Conservation (phyloP, 768 basidiomycete genomes). For the Scleroderma bovista region DNA sequence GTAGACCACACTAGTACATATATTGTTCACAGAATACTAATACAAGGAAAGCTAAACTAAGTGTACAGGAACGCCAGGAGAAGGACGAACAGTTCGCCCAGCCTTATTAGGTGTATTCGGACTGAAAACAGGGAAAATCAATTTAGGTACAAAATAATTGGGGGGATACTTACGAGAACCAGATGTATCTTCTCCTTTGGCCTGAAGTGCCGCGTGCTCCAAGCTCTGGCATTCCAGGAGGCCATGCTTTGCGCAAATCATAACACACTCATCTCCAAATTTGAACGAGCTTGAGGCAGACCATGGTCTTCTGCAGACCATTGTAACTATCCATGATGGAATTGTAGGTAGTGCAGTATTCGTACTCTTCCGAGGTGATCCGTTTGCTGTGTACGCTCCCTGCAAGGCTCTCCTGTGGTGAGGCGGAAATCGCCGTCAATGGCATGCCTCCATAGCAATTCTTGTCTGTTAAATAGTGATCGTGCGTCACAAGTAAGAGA, state of each 20-base stretch:
- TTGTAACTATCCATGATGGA: conserved; percentile 58
- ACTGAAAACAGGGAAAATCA: conserved; percentile 29
- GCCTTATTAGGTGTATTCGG: too few species aligned
- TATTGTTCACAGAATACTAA: too few species aligned
- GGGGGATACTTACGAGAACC: conserved; percentile 43
- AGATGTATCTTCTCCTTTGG: conserved; percentile 56
- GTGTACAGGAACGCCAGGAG: too few species aligned
- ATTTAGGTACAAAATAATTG: neutral
- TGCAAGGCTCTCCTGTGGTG: conserved; percentile 45
- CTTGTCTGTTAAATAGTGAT: too few species aligned
- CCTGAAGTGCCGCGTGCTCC: conserved; percentile 59
- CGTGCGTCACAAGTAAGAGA: too few species aligned
- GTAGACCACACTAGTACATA: too few species aligned
- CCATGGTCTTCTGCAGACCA: conserved; percentile 26
- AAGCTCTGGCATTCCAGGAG: conserved; percentile 60
- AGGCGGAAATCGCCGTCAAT: conserved; percentile 59
- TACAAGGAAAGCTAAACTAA: too few species aligned
- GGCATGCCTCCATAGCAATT: too few species aligned
- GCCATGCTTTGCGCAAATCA: conserved; percentile 60
- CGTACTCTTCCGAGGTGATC: conserved; percentile 13
- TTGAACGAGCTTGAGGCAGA: conserved; percentile 52
- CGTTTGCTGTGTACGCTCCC: conserved; percentile 12
- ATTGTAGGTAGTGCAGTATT: conserved; percentile 46
- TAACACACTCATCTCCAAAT: conserved; percentile 63
- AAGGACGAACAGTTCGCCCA: too few species aligned